A percentile compares a stretch with the other conserved stretches of the same genome.
Evolutionary conservation across 345 rosid species (phyloP).

Genomic region (Gossypium longicalyx): DNA sequence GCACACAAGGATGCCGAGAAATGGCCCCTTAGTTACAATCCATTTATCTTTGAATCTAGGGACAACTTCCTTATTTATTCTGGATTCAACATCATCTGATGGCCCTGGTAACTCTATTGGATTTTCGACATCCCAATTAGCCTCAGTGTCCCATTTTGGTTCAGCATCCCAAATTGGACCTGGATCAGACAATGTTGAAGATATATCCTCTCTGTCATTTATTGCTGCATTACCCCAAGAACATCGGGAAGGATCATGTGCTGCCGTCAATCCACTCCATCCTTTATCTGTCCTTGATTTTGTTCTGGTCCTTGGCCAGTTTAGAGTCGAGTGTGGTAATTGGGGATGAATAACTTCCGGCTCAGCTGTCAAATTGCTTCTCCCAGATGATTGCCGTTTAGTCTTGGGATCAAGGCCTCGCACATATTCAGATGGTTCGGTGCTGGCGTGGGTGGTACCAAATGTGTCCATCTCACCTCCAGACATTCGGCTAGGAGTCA

Average conservation of each 20-base stretch:
- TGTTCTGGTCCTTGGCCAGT: slow-evolving; percentile 96
- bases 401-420: slow-evolving; percentile 89
- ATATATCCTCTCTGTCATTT: slow-evolving; percentile 88
- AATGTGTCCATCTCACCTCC: slow-evolving; percentile 73
- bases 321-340: slow-evolving; percentile 74
- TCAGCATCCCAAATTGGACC: slow-evolving; percentile 99
- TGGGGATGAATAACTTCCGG: slow-evolving; percentile 92
- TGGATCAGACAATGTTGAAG: slow-evolving; percentile 94
- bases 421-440: slow-evolving; percentile 91
- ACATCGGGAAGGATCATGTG: slow-evolving; percentile 66
- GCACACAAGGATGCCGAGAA: slow-evolving; percentile 86
- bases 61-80: slow-evolving; percentile 43
- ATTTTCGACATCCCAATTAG: slow-evolving; percentile 76
- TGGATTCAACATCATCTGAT: slow-evolving; percentile 62
- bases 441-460: slow-evolving; percentile 72
- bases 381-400: slow-evolving; percentile 77
- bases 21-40: slow-evolving; percentile 74
- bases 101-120: slow-evolving; percentile 89
- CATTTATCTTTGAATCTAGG: slow-evolving; percentile 68
- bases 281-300: slow-evolving; percentile 89
- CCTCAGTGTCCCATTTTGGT: slow-evolving; percentile 87
- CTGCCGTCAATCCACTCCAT: slow-evolving; percentile 67
- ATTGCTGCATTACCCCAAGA: slow-evolving; percentile 73
- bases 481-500: slow-evolving; percentile 75
- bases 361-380: slow-evolving; percentile 65